Base-by-base conservation (phyloP, 2,329 filamentous ascomycete genomes). In the Corynespora cassiicola region DNA sequence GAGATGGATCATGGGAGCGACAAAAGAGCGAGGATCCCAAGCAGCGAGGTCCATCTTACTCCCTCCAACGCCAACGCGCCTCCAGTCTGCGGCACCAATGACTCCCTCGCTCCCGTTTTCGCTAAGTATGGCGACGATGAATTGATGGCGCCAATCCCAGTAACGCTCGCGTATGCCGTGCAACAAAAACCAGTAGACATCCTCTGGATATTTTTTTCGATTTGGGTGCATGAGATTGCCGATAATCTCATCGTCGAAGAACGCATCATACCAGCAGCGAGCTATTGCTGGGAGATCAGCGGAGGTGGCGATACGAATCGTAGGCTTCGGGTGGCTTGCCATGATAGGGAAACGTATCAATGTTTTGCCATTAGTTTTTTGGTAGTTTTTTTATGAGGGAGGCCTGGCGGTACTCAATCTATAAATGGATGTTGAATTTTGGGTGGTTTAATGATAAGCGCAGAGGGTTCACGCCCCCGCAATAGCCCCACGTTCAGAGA, bases 181-280 rank as follows among this genome's bases (percentile, higher is more conserved):
- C 1, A 62, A 39, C 21, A 61, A 24, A 16, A 60, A 66, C 45
- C 53, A 65, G 33, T 61, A 58, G 1, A 63, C 46, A 19, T 63
- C 54, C 3, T 58, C 47, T 0, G 63, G 63, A 18, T 57, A 51
- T 8, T 58, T 9, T 3, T 59, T 31, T 5, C 63, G 54, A 20
- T 58, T 22, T 1, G 61, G 63, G 44, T 66, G 63, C 60, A 66
- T 63, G 6, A 65, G 36, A 3, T 52, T 35, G 9, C 63, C 61
- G 7, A 66, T 57, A 18, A 65, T 50, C 21, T 63, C 57, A 38
- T 66, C 63, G 24, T 65, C 51, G 20, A 61, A 61, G 39, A 65
- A 66, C 7, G 58, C 61, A 7, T 40, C 24, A 17, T 50, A 27
- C 58, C 58, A 63, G 11, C 52, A 42, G 4, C 37, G 42, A 6